A percentile compares a stretch with the other conserved stretches of the same genome.
Evolutionary conservation across 1,139 yeast genomes (phyloP).

Genomic region (Scheffersomyces quercinus): DNA sequence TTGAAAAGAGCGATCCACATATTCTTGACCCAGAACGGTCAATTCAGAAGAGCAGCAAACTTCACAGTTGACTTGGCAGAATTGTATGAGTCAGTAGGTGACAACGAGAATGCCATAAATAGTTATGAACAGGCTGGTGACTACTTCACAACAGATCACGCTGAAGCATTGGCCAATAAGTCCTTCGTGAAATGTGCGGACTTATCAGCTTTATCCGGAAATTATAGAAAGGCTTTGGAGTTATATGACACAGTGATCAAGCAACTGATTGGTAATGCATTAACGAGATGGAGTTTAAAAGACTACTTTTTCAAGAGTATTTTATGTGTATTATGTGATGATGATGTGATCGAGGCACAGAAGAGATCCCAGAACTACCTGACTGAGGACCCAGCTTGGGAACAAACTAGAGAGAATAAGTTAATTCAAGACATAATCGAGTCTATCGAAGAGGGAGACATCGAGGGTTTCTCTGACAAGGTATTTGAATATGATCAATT

Average conservation of each 20-base stretch:
- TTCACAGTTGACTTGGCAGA: slow-evolving; percentile 90
- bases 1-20: slow-evolving; percentile 76
- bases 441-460: slow-evolving; percentile 77
- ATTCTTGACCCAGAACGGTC: slow-evolving; percentile 83
- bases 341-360: slow-evolving; percentile 83
- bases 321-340: slow-evolving; percentile 77
- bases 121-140: slow-evolving; percentile 95
- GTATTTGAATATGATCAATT: slow-evolving; percentile 87
- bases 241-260: slow-evolving; percentile 77
- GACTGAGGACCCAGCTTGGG: slow-evolving; percentile 77
- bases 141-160: slow-evolving; percentile 92
- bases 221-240: slow-evolving; percentile 72
- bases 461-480: slow-evolving; percentile 71
- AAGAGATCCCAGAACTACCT: slow-evolving; percentile 65
- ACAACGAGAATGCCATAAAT: slow-evolving; percentile 65
- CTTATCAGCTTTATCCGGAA: slow-evolving; percentile 71
- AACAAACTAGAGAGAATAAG: slow-evolving; percentile 74
- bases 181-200: slow-evolving; percentile 91
- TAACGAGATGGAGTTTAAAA: slow-evolving; percentile 89
- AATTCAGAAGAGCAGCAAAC: slow-evolving; percentile 94
- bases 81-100: slow-evolving; percentile 73
- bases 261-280: slow-evolving; percentile 69
- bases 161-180: slow-evolving; percentile 87
- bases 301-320: slow-evolving; percentile 87
- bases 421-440: slow-evolving; percentile 65